These are phyloP conservation scores for Cephaloascus fragrans DNA, from an alignment of 805 yeast genomes.

Conservation along the genomic window DNA sequence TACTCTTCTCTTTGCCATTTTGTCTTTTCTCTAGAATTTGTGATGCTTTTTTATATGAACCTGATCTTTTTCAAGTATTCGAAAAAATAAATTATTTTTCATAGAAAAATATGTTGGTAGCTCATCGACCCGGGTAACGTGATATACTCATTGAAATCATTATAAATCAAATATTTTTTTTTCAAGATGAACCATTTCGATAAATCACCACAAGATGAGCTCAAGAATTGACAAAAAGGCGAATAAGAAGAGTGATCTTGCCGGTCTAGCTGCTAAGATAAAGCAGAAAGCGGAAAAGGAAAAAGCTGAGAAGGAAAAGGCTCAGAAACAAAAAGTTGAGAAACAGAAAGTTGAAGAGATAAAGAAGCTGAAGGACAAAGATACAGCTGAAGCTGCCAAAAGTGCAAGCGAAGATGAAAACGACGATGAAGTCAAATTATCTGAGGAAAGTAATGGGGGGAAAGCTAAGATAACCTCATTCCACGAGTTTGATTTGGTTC, in stretches of 20 bases:
- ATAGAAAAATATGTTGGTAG: not conserved
- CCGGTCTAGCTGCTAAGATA: constrained; percentile 49
- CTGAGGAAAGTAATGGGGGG: constrained; percentile 8
- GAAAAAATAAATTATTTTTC: too few species aligned
- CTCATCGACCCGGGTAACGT: too few species aligned
- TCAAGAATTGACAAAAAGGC: constrained; percentile 11
- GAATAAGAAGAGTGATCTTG: constrained; percentile 21
- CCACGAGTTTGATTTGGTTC: constrained; percentile 53
- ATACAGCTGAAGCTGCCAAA: constrained; percentile 19
- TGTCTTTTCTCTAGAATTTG: constrained; percentile 1
- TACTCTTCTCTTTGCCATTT: constrained; percentile 47
- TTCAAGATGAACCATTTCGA: not conserved
- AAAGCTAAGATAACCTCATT: constrained; percentile 33
- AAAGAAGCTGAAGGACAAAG: constrained; percentile 4
- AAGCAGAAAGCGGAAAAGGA: constrained; percentile 22
- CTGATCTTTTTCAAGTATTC: too few species aligned
- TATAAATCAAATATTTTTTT: too few species aligned
- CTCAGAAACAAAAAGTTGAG: not conserved
- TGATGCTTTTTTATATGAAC: too few species aligned
- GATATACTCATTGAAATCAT: too few species aligned
- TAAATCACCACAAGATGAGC: not conserved
- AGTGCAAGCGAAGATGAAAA: constrained; percentile 7
- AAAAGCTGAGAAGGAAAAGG: constrained; percentile 1
- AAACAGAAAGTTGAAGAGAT: not conserved
- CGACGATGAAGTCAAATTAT: constrained; percentile 5